Base-by-base conservation (phyloP, 2,329 filamentous ascomycete genomes). In the Aspergillus fructus region DNA sequence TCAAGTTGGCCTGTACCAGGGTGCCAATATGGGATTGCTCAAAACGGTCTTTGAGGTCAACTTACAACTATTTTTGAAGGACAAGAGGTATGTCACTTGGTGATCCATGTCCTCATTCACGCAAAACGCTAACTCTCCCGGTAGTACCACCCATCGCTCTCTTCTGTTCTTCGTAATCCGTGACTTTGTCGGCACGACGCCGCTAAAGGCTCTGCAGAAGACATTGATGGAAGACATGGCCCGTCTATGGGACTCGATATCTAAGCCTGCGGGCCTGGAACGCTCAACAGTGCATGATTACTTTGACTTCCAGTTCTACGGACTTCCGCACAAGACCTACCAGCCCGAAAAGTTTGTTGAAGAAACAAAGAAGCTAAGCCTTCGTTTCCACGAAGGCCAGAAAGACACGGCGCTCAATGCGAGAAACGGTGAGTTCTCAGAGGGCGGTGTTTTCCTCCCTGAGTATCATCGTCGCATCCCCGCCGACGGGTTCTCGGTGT, bases 41-140 rank as follows among this genome's bases (percentile, higher is more conserved):
- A 99, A 99, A 83, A 99, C 96, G 0, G 94, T 99, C 4, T 99
- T 99, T 68, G 94, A 99, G 79, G 94, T 99, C 75, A 99, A 99
- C 73, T 75, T 99, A 72, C 93, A 97, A 76, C 82, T 99, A 27
- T 99, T 99, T 77, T 81, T 97, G 66, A 97, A 97, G 79, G 93
- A 97, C 74, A 92, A 88, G 75, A 91, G 91, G 89, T 93, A 83
- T 69, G 87, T 64, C 12, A 11, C 11, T 41, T 30, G 34, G 5
- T 40, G 9, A 15, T 23, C n/a, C 17, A 40, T 4, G 5, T 43
- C 12, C 9, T 34, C 11, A 13, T 5, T 12, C 15, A 13, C 48
- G 13, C n/a, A 41, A 30, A 79, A 8, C 55, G 52, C 61, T 71
- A 58, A 69, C 48, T 21, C 17, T 15, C 8, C 34, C 34, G 23